Evolutionary conservation across 1,284 basidiomycete genomes (phyloP).

Genomic region (Ceratobasidium sp.): DNA sequence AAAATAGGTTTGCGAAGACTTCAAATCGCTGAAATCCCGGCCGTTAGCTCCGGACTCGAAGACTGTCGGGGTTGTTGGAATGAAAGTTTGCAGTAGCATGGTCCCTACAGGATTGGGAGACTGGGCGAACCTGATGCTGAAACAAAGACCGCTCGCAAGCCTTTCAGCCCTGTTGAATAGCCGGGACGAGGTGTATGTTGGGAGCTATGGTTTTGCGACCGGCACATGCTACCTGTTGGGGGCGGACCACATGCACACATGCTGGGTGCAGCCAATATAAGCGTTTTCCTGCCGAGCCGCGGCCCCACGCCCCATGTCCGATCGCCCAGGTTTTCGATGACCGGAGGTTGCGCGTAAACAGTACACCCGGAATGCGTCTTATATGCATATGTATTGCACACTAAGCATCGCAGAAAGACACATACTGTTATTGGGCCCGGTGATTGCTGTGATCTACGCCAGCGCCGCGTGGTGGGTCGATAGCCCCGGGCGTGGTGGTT

Average conservation of each 20-base stretch:
- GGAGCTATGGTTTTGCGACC: background rate
- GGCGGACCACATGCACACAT: background rate
- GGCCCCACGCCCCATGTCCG: background rate
- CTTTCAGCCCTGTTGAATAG: background rate
- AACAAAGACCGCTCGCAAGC: background rate
- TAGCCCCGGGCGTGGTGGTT: background rate
- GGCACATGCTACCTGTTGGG: too few relatives aligned
- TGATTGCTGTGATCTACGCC: constrained; percentile 15
- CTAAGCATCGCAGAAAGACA: background rate
- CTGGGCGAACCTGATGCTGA: background rate
- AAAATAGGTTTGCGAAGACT: background rate
- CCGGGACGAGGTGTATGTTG: background rate
- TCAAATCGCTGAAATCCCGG: background rate
- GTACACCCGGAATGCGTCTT: constrained; percentile 18
- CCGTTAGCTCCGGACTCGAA: background rate
- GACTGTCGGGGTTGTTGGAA: too few relatives aligned
- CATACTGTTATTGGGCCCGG: background rate
- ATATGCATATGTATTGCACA: background rate
- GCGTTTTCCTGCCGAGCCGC: constrained; percentile 20
- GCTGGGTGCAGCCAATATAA: background rate
- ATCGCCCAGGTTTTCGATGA: constrained; percentile 13
- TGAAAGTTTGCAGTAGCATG: too few relatives aligned
- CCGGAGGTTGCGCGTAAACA: constrained; percentile 5
- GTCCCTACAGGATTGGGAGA: background rate
- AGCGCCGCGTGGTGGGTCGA: constrained; percentile 11